phyloP scores from a whole-genome alignment of 208 protist genomes.

The Leishmania tarentolae region DNA sequence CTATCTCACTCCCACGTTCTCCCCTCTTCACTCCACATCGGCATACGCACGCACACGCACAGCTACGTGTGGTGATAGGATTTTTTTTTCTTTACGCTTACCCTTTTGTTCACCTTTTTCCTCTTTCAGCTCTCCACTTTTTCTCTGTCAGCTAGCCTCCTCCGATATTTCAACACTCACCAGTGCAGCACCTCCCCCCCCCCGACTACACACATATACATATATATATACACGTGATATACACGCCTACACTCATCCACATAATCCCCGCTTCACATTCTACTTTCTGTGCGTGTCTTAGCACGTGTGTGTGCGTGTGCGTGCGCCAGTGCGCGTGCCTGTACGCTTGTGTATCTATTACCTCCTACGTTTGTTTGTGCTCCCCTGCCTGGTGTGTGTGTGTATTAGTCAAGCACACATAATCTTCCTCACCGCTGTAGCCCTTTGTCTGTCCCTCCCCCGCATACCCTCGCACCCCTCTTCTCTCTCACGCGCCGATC shows the following conservation, averaged over 20 bases:
- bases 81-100: not conserved
- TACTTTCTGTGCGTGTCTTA: not conserved
- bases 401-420: constrained; percentile 10
- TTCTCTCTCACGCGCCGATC: not conserved
- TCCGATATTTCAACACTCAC: not conserved
- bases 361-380: not conserved
- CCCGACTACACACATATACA: not conserved
- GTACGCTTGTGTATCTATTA: not conserved
- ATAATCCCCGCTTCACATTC: not conserved
- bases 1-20: not conserved
- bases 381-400: not conserved
- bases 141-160: not conserved
- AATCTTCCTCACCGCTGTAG: not conserved
- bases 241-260: not conserved
- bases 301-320: constrained; percentile 1
- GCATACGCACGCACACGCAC: not conserved
- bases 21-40: not conserved
- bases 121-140: not conserved
- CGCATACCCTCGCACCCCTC: not conserved
- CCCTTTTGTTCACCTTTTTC: not conserved
- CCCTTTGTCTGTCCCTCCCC: not conserved
- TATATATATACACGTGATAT: not conserved
- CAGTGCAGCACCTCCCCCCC: not conserved
- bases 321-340: not conserved
- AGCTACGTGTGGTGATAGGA: not conserved